Percentiles rank a stretch among this genome's conserved stretches.
These are phyloP conservation scores for Colletotrichum agaves DNA, from an alignment of 2,329 filamentous ascomycete genomes.

Conservation along the genomic window DNA sequence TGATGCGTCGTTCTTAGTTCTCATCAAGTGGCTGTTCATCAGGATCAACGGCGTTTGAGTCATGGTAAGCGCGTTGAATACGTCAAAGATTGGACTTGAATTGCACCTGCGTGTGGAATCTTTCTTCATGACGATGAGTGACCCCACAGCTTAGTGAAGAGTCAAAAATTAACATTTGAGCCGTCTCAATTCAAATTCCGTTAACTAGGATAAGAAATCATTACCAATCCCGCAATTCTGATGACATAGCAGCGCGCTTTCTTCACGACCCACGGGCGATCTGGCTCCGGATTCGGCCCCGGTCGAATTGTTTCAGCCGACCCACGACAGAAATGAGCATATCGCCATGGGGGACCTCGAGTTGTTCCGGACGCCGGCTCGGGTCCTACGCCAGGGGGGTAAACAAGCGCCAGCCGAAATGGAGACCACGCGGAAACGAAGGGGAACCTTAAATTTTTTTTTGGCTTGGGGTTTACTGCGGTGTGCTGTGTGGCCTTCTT, in stretches of 20 bases:
- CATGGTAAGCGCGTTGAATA: background rate
- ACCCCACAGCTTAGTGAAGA: too few relatives aligned
- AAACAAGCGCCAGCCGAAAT: background rate
- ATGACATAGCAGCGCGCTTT: background rate
- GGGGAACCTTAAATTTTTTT: constrained; percentile 17
- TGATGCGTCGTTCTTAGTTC: background rate
- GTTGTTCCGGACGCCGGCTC: constrained; percentile 28
- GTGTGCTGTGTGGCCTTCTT: background rate
- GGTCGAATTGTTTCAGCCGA: constrained; percentile 21
- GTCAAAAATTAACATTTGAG: too few relatives aligned
- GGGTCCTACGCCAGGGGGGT: constrained; percentile 22
- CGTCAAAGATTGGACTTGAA: too few relatives aligned
- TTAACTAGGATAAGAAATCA: background rate
- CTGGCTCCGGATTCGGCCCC: constrained; percentile 7
- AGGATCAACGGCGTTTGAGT: constrained; percentile 14
- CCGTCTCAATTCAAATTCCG: too few relatives aligned
- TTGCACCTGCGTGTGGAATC: too few relatives aligned
- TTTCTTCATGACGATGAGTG: too few relatives aligned
- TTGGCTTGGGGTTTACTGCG: background rate
- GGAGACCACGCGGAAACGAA: background rate
- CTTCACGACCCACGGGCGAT: too few relatives aligned
- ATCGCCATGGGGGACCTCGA: background rate
- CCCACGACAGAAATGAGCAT: background rate
- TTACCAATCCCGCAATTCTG: background rate
- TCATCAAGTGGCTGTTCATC: background rate